phyloP scores from a whole-genome alignment of 306 rosid species.

The Gastrolobium villosum region DNA sequence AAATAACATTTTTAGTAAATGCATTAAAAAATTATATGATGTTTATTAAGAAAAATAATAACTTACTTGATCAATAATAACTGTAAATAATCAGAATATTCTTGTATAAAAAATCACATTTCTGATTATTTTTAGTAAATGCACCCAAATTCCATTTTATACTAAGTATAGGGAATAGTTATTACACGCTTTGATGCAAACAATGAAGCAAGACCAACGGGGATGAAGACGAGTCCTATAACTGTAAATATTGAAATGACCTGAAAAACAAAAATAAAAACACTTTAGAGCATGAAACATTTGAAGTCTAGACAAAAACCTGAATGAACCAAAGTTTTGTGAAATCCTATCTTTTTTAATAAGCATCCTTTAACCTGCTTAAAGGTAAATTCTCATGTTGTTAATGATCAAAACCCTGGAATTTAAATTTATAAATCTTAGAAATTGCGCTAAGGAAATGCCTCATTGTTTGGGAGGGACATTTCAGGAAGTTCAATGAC shows the following conservation, averaged over 20 bases:
- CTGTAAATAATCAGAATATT: too few relatives aligned
- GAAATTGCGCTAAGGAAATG: background rate
- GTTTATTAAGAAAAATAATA: too few relatives aligned
- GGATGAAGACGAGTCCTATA: conserved; percentile 73
- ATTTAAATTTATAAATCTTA: background rate
- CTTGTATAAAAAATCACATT: too few relatives aligned
- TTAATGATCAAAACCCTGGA: conserved; percentile 13
- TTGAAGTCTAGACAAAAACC: conserved; percentile 9
- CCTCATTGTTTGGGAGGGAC: too few relatives aligned
- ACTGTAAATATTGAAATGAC: conserved; percentile 68
- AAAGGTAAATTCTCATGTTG: background rate
- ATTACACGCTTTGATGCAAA: conserved; percentile 78
- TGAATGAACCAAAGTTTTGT: conserved; percentile 18
- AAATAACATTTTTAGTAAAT: too few relatives aligned
- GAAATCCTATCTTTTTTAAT: background rate
- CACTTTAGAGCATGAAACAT: conserved; percentile 3
- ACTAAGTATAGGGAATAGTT: conserved; percentile 4
- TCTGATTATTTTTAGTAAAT: too few relatives aligned
- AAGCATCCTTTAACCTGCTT: background rate
- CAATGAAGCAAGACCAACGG: conserved; percentile 78
- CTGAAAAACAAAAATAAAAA: conserved; percentile 54
- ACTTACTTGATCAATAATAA: too few relatives aligned
- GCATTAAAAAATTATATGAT: too few relatives aligned
- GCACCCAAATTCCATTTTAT: conserved; percentile 1
- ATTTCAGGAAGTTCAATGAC: background rate